Conservation (phyloP, 352 stramenopile species). For the Phytophthora podocarpi region DNA sequence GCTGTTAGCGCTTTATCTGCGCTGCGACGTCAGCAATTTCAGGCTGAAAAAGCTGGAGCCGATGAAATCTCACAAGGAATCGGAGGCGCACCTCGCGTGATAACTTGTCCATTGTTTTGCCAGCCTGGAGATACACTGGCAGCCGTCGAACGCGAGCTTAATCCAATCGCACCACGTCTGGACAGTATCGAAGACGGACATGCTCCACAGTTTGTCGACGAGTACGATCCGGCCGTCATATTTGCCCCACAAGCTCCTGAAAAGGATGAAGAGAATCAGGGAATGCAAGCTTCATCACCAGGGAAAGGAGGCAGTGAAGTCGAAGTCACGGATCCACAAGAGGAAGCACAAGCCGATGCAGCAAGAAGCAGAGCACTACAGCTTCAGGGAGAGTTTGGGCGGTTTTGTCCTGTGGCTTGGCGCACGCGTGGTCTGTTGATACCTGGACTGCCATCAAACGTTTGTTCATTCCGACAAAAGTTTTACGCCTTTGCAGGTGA, state of each 20-base stretch:
- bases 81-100: conserved; percentile 14
- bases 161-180: conserved; percentile 48
- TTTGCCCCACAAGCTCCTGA: conserved; percentile 30
- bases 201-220: conserved; percentile 22
- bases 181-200: conserved; percentile 54
- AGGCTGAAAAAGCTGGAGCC: conserved; percentile 22
- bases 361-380: conserved; percentile 11
- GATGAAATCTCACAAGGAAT: conserved; percentile 23
- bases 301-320: not conserved
- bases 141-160: conserved; percentile 35
- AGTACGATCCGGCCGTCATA: conserved; percentile 36
- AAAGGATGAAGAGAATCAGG: conserved; percentile 16
- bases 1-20: conserved; percentile 7
- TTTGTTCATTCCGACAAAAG: conserved; percentile 47
- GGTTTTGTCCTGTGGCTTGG: conserved; percentile 75
- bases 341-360: conserved; percentile 18
- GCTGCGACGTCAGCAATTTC: conserved; percentile 37
- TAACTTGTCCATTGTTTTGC: conserved; percentile 33
- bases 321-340: conserved; percentile 15
- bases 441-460: conserved; percentile 44
- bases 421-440: conserved; percentile 37
- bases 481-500: conserved; percentile 66
- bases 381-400: conserved; percentile 56
- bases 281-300: not conserved
- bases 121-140: conserved; percentile 37